Evolutionary conservation across 2,329 filamentous ascomycete genomes (phyloP).

Genomic region (Colletotrichum sp.): DNA sequence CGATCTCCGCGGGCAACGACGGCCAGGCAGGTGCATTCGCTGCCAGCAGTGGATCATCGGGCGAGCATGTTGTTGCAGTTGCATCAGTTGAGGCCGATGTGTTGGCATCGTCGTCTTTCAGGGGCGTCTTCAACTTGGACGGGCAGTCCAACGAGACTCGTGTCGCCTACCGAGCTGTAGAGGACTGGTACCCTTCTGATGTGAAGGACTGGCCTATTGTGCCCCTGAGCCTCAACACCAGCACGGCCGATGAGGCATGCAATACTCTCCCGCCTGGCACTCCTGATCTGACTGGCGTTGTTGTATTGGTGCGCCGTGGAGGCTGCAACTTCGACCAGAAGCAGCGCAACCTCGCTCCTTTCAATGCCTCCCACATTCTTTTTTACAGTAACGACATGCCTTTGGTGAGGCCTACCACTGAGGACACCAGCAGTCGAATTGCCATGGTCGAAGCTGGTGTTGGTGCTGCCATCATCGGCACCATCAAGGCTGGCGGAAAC

Average conservation of each 20-base stretch:
- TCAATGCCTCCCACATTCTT: slow-evolving; percentile 44
- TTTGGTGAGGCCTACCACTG: slow-evolving; percentile 2
- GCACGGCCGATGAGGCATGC: slow-evolving; percentile 38
- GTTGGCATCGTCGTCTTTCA: slow-evolving; percentile 5
- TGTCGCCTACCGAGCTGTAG: slow-evolving; percentile 4
- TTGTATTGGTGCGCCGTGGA: slow-evolving; percentile 48
- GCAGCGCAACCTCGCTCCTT: slow-evolving; percentile 38
- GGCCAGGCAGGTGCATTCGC: slow-evolving; percentile 47
- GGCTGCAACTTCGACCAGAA: slow-evolving; percentile 39
- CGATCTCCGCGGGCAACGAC: slow-evolving; percentile 48
- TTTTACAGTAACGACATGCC: slow-evolving; percentile 39
- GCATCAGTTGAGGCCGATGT: slow-evolving; percentile 41
- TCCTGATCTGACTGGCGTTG: slow-evolving; percentile 41
- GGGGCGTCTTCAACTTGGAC: background rate
- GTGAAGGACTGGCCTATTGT: slow-evolving; percentile 28
- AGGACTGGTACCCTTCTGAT: slow-evolving; percentile 6
- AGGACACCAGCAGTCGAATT: background rate
- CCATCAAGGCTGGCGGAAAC: slow-evolving; percentile 19
- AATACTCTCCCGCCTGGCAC: slow-evolving; percentile 38
- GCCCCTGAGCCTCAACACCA: slow-evolving; percentile 26
- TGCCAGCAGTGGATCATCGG: slow-evolving; percentile 41
- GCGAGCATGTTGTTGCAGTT: slow-evolving; percentile 45
- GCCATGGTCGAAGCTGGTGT: slow-evolving; percentile 19
- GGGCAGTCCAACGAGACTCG: background rate
- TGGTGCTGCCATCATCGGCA: slow-evolving; percentile 22